phyloP scores from a whole-genome alignment of 192 early-diverging fungal species.

The Backusella parvicylindrica region DNA sequence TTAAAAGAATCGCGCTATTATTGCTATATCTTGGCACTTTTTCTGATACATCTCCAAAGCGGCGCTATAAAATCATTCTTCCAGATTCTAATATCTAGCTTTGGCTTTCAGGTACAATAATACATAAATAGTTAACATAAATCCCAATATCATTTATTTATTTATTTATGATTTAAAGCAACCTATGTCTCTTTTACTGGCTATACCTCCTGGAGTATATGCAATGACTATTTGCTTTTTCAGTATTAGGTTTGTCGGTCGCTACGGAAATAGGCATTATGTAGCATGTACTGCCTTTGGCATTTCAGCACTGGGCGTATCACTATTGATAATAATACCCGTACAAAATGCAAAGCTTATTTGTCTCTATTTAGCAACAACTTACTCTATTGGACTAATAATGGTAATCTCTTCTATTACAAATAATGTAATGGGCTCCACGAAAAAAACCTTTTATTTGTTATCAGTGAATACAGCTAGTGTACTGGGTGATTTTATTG shows the following conservation, averaged over 20 bases:
- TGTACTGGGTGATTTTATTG: conserved; percentile 11
- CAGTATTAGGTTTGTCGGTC: background rate
- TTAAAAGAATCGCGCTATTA: conserved; percentile 14
- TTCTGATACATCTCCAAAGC: conserved; percentile 14
- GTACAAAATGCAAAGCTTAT: background rate
- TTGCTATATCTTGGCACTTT: background rate
- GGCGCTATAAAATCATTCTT: conserved; percentile 11
- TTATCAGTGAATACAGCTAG: background rate
- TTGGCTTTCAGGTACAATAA: conserved; percentile 19
- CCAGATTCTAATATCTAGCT: background rate
- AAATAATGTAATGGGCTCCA: conserved; percentile 4
- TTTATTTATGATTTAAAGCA: background rate
- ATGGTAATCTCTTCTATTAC: background rate
- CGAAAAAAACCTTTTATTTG: conserved; percentile 9
- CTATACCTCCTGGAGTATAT: background rate
- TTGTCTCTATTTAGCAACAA: conserved; percentile 14
- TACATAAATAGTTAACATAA: too few relatives aligned
- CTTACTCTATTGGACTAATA: background rate
- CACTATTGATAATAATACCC: conserved; percentile 9
- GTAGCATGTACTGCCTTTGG: background rate
- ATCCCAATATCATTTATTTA: too few relatives aligned
- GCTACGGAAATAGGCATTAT: background rate
- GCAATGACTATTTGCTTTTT: background rate
- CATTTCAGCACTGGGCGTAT: background rate
- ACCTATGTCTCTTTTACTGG: background rate